These are phyloP conservation scores for Phialophora macrospora DNA, from an alignment of 2,329 filamentous ascomycete genomes.

Conservation along the genomic window DNA sequence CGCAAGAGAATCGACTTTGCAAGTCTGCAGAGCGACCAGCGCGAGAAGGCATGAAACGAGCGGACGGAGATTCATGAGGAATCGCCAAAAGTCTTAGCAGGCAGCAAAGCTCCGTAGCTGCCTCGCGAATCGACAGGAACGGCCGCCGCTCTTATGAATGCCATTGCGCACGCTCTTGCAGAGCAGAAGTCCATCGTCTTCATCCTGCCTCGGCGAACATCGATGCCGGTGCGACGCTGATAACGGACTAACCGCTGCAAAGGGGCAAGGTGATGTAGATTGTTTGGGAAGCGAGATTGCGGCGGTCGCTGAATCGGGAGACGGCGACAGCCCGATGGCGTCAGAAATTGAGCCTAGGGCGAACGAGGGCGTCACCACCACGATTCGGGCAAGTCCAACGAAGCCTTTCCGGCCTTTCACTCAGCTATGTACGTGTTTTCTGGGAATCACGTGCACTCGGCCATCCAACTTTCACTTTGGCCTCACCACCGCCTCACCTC, in stretches of 20 bases:
- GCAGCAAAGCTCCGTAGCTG: background rate
- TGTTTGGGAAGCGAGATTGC: background rate
- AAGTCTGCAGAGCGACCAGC: slow-evolving; percentile 13
- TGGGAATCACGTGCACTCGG: background rate
- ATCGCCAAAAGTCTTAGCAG: slow-evolving; percentile 9
- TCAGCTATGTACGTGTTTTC: background rate
- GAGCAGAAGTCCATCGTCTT: background rate
- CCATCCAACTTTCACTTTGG: too few species aligned
- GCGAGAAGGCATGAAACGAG: slow-evolving; percentile 13
- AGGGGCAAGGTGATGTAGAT: background rate
- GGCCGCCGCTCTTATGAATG: background rate
- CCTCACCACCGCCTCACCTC: background rate
- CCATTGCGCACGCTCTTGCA: background rate
- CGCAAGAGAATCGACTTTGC: slow-evolving; percentile 17
- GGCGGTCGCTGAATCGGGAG: background rate
- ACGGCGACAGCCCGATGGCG: background rate
- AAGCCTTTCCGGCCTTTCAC: background rate
- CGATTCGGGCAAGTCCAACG: background rate
- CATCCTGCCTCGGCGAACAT: background rate
- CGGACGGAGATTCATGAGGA: slow-evolving; percentile 19
- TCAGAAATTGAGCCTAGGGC: background rate
- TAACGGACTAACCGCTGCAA: background rate
- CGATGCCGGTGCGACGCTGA: background rate
- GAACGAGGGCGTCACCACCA: background rate
- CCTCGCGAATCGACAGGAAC: background rate